Base-by-base conservation (phyloP, 345 rosid genomes). In the Excoecaria cochinchinensis region DNA sequence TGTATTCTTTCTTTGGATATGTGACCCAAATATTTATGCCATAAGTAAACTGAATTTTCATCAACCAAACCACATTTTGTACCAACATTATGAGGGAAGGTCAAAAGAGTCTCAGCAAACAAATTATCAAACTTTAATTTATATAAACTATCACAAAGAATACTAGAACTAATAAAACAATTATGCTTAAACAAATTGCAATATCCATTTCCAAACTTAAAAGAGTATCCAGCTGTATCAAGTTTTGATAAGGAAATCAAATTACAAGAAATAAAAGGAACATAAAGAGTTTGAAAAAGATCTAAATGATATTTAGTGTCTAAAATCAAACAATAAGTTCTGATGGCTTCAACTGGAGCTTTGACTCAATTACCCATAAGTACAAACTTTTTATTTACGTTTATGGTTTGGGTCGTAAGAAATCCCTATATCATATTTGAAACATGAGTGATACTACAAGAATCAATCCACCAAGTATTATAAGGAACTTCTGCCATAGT, bases 391-490 rank as follows among this genome's bases (percentile, higher is more conserved):
- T 71, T 38, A 71, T 39, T 71, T 71, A 52, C 7, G 0, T 21
- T 71, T 71, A 46, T 71, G 64, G 51, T 71, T 25, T 57, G 64
- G 65, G 8, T 59, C n/a, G 25, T 71, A 71, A 71, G 21, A 66
- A 71, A 59, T 71, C 55, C 55, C 0, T 51, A 0, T 9, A 15
- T 31, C 75, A 2, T 71, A 44, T 71, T 71, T 3, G 42, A 56
- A 71, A 71, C 66, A 55, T 56, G 75, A 31, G 25, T 59, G 14
- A 48, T 71, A 42, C 21, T 5, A 36, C 75, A 51, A 58, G 51
- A 55, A 55, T 71, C 64, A 71, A 71, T 55, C 75, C 66, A 71
- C 75, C 74, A 71, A 71, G 48, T 55, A 71, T 55, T 55, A 71
- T 31, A 39, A 71, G 75, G 48, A 53, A 59, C 66, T 55, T 71